A percentile compares a stretch with the other conserved stretches of the same genome.
Conservation (phyloP, 768 basidiomycete species). For the Tulasnella calospora region DNA sequence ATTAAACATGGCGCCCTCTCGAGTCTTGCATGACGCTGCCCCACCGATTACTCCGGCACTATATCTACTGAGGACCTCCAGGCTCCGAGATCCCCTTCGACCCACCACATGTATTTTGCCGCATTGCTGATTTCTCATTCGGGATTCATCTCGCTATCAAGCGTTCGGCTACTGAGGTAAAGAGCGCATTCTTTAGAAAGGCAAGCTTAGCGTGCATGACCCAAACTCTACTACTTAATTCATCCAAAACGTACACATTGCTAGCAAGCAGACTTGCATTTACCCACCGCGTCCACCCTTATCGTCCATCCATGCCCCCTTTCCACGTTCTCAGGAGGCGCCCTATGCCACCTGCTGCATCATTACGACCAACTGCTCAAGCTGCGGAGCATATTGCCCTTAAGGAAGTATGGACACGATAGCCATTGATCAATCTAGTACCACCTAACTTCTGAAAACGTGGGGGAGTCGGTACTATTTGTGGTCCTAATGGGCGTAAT, state of each 20-base stretch:
- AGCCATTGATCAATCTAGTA: too few relatives aligned
- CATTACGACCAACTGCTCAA: too few relatives aligned
- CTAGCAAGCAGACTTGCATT: conserved; percentile 4
- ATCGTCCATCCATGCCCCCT: background rate
- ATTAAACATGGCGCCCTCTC: background rate
- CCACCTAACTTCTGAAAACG: too few relatives aligned
- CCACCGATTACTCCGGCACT: background rate
- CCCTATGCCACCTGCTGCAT: too few relatives aligned
- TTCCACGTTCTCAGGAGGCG: background rate
- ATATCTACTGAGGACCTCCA: background rate
- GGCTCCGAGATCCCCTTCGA: background rate
- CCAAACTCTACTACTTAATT: background rate
- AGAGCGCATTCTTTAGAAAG: background rate
- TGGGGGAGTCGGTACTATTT: too few relatives aligned
- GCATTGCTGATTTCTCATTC: background rate
- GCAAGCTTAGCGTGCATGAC: background rate
- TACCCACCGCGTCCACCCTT: conserved; percentile 5
- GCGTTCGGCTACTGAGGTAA: background rate
- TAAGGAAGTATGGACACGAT: too few relatives aligned
- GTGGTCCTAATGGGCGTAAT: too few relatives aligned
- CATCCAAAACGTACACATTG: background rate
- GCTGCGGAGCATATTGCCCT: too few relatives aligned
- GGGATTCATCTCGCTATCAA: background rate
- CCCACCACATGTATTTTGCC: background rate
- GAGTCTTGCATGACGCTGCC: background rate